Conservation (phyloP, 2,329 filamentous ascomycete species). For the Colletotrichum sp. region DNA sequence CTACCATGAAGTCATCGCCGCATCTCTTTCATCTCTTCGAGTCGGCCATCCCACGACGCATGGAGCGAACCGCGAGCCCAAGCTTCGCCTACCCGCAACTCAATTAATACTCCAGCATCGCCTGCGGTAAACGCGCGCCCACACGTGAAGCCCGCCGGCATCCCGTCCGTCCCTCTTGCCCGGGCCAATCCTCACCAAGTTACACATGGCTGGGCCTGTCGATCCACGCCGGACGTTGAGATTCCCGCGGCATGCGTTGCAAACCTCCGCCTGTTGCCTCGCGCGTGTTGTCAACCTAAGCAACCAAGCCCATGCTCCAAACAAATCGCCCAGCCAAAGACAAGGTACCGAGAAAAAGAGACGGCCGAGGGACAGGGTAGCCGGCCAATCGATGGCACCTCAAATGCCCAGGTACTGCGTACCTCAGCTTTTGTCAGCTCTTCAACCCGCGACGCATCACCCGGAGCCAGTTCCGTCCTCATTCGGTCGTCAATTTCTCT, state of each 20-base stretch:
- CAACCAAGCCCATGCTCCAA: not conserved
- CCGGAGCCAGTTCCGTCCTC: conserved; percentile 18
- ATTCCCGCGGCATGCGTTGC: not conserved
- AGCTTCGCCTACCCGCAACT: not conserved
- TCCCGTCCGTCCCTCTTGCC: not conserved
- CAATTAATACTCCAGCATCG: not conserved
- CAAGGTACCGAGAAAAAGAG: not conserved
- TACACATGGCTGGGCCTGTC: not conserved
- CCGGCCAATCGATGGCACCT: not conserved
- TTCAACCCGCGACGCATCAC: not conserved
- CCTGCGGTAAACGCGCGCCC: not conserved
- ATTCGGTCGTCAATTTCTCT: conserved; percentile 8
- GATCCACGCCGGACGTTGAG: not conserved
- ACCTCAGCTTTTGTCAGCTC: conserved; percentile 10
- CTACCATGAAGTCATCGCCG: not conserved
- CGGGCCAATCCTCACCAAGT: not conserved
- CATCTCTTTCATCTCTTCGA: not conserved
- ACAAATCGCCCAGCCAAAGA: not conserved
- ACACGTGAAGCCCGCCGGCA: not conserved
- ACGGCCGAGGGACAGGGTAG: not conserved
- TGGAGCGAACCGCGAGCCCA: not conserved
- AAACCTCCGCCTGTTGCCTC: not conserved
- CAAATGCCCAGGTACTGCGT: not conserved
- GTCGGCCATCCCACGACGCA: not conserved
- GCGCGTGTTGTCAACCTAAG: not conserved